phyloP scores from a whole-genome alignment of 768 basidiomycete genomes.

The Suillus brevipes region DNA sequence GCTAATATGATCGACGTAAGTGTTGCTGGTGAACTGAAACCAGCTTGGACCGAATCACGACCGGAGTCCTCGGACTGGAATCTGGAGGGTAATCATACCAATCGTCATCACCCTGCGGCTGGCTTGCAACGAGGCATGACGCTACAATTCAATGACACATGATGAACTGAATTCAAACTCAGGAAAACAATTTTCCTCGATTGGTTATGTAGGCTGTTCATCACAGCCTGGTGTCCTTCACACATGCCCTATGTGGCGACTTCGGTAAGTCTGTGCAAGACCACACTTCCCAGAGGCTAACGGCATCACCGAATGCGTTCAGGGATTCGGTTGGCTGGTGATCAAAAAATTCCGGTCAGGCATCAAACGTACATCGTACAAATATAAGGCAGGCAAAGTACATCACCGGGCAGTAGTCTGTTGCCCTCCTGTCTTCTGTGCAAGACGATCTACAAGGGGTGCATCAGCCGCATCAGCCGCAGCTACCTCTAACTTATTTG shows the following conservation, averaged over 20 bases:
- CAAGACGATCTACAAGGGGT: conserved; percentile 56
- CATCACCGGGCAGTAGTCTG: conserved; percentile 61
- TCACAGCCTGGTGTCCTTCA: conserved; percentile 12
- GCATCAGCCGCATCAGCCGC: conserved; percentile 83
- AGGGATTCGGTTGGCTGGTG: background rate
- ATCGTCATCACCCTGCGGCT: background rate
- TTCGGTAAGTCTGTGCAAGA: conserved; percentile 1
- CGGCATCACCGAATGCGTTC: background rate
- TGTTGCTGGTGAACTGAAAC: background rate
- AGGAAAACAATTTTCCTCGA: background rate
- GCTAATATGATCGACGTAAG: background rate
- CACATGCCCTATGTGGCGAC: conserved; percentile 14
- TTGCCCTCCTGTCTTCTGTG: conserved; percentile 56
- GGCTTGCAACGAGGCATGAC: background rate
- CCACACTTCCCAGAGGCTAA: background rate
- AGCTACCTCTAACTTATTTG: conserved; percentile 67
- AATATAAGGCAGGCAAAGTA: conserved; percentile 2
- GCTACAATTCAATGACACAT: background rate
- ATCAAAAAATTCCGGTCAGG: background rate
- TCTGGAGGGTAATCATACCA: background rate
- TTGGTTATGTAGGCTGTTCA: background rate
- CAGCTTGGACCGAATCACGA: background rate
- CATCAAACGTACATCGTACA: background rate
- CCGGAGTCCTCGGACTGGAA: background rate
- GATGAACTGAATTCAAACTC: background rate